Evolutionary conservation across 1,284 basidiomycete species (phyloP).

Genomic region (Cryptococcus sp.): DNA sequence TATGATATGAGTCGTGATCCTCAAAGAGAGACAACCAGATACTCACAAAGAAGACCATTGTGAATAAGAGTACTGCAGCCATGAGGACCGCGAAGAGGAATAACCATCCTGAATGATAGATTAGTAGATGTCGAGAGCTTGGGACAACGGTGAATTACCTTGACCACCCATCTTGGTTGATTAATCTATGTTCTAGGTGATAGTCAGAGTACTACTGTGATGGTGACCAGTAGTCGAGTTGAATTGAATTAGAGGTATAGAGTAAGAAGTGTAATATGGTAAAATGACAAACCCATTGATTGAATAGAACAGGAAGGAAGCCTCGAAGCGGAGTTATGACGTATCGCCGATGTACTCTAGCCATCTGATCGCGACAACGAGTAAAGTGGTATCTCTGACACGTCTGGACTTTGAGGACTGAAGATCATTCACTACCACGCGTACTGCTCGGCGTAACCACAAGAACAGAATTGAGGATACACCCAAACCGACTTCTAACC

Average conservation of each 20-base stretch:
- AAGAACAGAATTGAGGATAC: no score
- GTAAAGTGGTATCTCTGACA: not conserved
- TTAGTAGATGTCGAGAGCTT: not conserved
- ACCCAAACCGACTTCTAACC: not conserved
- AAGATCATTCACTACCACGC: not conserved
- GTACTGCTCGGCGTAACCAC: no score
- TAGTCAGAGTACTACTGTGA: not conserved
- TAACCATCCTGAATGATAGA: constrained; percentile 66
- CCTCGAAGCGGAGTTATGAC: constrained; percentile 1
- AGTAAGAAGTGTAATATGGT: not conserved
- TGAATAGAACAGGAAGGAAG: not conserved
- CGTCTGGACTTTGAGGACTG: not conserved
- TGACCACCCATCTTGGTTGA: constrained; percentile 41
- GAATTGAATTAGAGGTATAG: not conserved
- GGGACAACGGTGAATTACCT: constrained; percentile 21
- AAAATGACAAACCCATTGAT: not conserved
- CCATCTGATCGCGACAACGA: not conserved
- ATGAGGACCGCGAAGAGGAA: constrained; percentile 90
- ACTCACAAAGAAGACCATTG: constrained; percentile 97
- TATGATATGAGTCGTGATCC: constrained; percentile 40
- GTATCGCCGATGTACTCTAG: not conserved
- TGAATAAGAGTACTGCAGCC: constrained; percentile 88
- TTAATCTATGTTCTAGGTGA: not conserved
- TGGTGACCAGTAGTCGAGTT: not conserved
- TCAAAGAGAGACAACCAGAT: not conserved